Evolutionary conservation across 2,329 filamentous ascomycete genomes (phyloP), one percentile per base, ranked within the genome.

Genomic region (Beauveria asiatica): DNA sequence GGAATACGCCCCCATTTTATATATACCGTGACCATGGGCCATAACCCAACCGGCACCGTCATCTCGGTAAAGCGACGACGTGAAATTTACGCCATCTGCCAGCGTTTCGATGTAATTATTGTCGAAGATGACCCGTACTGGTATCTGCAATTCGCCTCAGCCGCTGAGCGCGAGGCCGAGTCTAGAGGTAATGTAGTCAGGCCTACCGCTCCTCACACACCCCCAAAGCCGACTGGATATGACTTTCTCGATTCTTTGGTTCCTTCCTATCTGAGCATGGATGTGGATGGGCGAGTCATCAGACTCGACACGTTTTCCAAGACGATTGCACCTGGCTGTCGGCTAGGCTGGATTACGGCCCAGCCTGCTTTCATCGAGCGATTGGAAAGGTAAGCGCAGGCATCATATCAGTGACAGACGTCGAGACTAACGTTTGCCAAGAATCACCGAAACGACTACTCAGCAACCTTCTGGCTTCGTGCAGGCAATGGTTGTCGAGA

Each of bases 121-220:
- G 76, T 95, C 63, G 93, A 97, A 73, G 93, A 97, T 67, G 92
- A 97, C 64, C 93, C 93, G 6, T 97, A 97, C 76, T 97, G 91
- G 90, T 93, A 94, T 72, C 80, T 97, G 9, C 93, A 97, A 71
- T 97, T 84, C 73, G 90, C 91, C 0, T 89, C 89, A 0, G 86
- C 89, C 0, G 82, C 77, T 57, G 51, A 69, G 27, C 73, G 74
- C 52, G 76, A 83, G 69, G 77, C 82, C 66, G 77, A 79, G 67
- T 77, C 80, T 19, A 73, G 79, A 44, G 70, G 71, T 57, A 71
- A 71, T 51, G 67, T 61, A 62, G 17, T 54, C 9, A 67, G 61
- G 69, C 75, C 59, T 67, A 68, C 71, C 62, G 41, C 66, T 64
- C 62, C 67, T 17, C 16, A 39, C 9, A n/a, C 62, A 33, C 72